Percentiles rank a stretch among this genome's conserved stretches.
These are phyloP conservation scores for Xylaria grammica DNA, from an alignment of 495 filamentous ascomycete species.

Conservation along the genomic window DNA sequence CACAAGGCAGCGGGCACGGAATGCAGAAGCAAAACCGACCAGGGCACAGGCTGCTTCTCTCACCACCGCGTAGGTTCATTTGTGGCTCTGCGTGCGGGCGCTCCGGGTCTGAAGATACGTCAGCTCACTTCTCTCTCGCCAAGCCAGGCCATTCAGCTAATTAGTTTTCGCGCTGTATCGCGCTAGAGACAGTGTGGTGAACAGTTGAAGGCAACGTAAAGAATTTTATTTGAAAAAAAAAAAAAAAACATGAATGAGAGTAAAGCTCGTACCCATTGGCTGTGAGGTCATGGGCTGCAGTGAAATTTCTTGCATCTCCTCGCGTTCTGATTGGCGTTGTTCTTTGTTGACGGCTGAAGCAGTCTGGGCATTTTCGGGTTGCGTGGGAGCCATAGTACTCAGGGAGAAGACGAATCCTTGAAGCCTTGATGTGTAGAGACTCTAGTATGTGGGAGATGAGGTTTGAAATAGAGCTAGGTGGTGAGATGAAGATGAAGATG, in stretches of 20 bases:
- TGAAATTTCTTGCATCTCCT: constrained; percentile 20
- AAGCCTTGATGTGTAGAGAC: neutral
- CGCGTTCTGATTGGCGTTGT: constrained; percentile 12
- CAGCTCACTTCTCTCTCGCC: neutral
- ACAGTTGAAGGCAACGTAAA: neutral
- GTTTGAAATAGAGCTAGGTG: too few species aligned
- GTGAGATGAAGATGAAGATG: too few species aligned
- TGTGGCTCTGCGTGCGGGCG: constrained; percentile 43
- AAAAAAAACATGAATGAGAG: neutral
- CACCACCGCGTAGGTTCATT: constrained; percentile 45
- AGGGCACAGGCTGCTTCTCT: constrained; percentile 41
- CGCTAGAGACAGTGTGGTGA: neutral
- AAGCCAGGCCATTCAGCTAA: neutral
- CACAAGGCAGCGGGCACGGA: constrained; percentile 49
- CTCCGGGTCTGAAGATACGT: constrained; percentile 37
- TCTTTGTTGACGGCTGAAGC: constrained; percentile 6
- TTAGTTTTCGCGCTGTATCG: too few species aligned
- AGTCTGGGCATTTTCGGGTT: constrained; percentile 8
- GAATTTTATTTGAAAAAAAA: neutral
- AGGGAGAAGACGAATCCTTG: neutral
- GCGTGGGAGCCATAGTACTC: constrained; percentile 16
- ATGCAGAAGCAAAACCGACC: constrained; percentile 53
- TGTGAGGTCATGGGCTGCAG: constrained; percentile 37
- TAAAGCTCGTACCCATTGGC: constrained; percentile 40
- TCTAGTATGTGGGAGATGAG: neutral